These are phyloP conservation scores for Rhynchospora breviuscula DNA, from an alignment of 176 grass and related monocot genomes.

Conservation along the genomic window DNA sequence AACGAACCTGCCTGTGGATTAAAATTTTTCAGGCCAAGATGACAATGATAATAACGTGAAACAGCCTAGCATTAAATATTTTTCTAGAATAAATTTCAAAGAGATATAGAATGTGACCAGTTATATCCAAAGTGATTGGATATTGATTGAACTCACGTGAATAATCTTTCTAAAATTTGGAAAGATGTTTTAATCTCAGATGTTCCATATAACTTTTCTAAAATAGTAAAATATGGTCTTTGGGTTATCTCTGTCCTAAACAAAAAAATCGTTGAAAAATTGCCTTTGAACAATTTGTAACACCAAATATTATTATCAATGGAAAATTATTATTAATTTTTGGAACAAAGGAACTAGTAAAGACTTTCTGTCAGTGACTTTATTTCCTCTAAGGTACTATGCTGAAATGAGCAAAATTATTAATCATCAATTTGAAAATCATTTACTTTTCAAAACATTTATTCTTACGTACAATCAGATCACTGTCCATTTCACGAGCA, in stretches of 20 bases:
- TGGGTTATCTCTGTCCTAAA: background rate
- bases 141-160: background rate
- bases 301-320: too few species aligned
- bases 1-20: constrained; percentile 8
- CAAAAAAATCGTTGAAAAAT: too few species aligned
- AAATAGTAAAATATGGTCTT: background rate
- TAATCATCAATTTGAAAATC: background rate
- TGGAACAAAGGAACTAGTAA: background rate
- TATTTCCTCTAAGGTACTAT: background rate
- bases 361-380: background rate
- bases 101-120: background rate
- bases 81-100: background rate
- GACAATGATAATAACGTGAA: background rate
- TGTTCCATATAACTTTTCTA: background rate
- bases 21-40: background rate
- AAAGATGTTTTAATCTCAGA: background rate
- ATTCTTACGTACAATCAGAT: background rate
- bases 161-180: background rate
- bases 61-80: constrained; percentile 7
- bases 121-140: background rate
- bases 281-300: too few species aligned
- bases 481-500: background rate
- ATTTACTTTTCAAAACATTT: background rate
- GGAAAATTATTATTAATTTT: background rate
- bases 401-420: background rate